Evolutionary conservation across 805 yeast genomes (phyloP), one percentile per base, ranked within the genome.

Genomic region (Lachancea kluyveri): DNA sequence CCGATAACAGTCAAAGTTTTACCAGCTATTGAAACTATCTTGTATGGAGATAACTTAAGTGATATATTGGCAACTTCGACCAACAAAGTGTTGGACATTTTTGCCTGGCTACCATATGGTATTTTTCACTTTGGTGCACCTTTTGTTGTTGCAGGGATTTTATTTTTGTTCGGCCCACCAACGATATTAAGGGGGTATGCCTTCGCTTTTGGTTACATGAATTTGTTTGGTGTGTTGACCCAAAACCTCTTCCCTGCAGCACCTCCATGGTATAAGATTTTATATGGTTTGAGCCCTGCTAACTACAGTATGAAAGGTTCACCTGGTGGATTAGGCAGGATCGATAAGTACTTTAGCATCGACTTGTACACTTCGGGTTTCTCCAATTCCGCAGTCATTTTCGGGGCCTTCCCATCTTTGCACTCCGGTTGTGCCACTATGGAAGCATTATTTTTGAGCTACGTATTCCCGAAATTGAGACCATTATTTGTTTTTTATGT

Each of bases 31-130:
- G 97, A 88, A 57, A 85, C 96, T 24, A 81, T 88, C 35, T 63
- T 90, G 37, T 88, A 86, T 52, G 96, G 96, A 31, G 95, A 88
- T 49, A 83, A 90, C 59, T 67, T 90, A 48, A 77, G 88, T 32
- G 83, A 81, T 46, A 77, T 88, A 15, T 68, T 87, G 48, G 92
- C 96, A 1, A 73, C 88, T 5, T 66, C 77, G 10, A 77, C 81
- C 11, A 72, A 68, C 39, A 56, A 80, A 2, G 46, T 75, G 5
- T 62, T 84, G 34, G 97, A 88, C 53, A 65, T 88, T n/a, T 46
- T 85, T 30, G 96, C 96, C 4, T 88, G 96, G 96, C 59, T 90
- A 23, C 97, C 98, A 2, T 90, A 90, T 54, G 98, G 98, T 2
- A 54, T 92, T 9, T 66, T 84, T 36, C 98, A 90, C 62, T 90